phyloP scores from a whole-genome alignment of 352 stramenopile genomes.

The Peronospora farinosa region DNA sequence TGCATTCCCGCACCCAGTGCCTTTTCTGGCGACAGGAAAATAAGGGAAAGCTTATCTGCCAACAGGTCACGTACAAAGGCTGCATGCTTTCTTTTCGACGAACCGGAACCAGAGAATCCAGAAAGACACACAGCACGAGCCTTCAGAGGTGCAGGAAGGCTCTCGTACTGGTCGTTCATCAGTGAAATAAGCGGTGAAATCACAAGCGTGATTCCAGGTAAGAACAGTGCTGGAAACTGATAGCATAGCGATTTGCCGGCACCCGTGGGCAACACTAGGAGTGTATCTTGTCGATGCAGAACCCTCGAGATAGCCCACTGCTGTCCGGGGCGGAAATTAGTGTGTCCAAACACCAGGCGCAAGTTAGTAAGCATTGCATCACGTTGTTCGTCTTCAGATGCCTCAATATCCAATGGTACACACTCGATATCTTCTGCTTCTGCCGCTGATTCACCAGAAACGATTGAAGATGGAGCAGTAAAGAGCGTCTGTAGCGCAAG shows the following conservation, averaged over 20 bases:
- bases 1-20: slow-evolving; percentile 80
- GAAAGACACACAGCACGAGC: slow-evolving; percentile 51
- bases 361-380: slow-evolving; percentile 66
- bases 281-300: slow-evolving; percentile 49
- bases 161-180: slow-evolving; percentile 90
- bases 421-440: slow-evolving; percentile 32
- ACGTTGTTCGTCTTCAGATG: slow-evolving; percentile 35
- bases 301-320: slow-evolving; percentile 80
- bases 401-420: slow-evolving; percentile 47
- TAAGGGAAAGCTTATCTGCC: slow-evolving; percentile 56
- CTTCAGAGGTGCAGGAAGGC: slow-evolving; percentile 64
- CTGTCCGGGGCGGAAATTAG: slow-evolving; percentile 70
- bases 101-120: slow-evolving; percentile 24
- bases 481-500: slow-evolving; percentile 56
- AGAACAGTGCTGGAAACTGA: slow-evolving; percentile 86
- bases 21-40: slow-evolving; percentile 90
- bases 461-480: slow-evolving; percentile 12
- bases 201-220: slow-evolving; percentile 87
- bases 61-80: slow-evolving; percentile 63
- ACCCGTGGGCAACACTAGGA: slow-evolving; percentile 95
- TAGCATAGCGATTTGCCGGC: slow-evolving; percentile 98
- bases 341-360: slow-evolving; percentile 79
- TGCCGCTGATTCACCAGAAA: slow-evolving; percentile 13
- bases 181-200: slow-evolving; percentile 90
- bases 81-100: slow-evolving; percentile 58